Percentiles rank a stretch among this genome's conserved stretches.
These are phyloP conservation scores for Rhizopogon vinicolor DNA, from an alignment of 768 basidiomycete genomes.

Conservation along the genomic window DNA sequence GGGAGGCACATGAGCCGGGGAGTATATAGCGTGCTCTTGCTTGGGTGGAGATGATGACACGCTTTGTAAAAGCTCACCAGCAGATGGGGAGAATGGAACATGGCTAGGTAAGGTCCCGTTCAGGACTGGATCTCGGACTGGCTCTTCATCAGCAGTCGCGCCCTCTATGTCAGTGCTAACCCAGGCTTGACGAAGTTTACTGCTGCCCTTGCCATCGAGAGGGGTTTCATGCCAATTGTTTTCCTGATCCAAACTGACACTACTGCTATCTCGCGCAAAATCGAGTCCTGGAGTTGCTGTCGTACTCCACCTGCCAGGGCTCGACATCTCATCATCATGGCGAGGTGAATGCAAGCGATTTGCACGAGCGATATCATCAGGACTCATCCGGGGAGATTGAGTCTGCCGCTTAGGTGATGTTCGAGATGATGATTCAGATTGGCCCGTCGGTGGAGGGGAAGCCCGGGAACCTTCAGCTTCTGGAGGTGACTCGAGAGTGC, in stretches of 20 bases:
- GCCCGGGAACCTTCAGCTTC: conserved; percentile 20
- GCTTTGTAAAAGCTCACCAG: conserved; percentile 2
- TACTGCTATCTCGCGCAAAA: conserved; percentile 8
- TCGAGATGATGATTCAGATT: conserved; percentile 13
- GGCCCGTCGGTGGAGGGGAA: conserved; percentile 18
- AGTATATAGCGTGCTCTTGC: conserved; percentile 7
- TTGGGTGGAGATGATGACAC: conserved; percentile 13
- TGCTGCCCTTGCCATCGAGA: conserved; percentile 22
- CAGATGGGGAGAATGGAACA: conserved; percentile 14
- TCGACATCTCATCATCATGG: conserved; percentile 30
- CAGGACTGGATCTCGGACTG: conserved; percentile 13
- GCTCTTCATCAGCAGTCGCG: conserved; percentile 22
- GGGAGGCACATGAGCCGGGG: conserved; percentile 8
- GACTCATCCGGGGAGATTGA: conserved; percentile 25
- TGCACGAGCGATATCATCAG: conserved; percentile 25
- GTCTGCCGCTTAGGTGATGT: conserved; percentile 21
- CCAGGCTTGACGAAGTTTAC: conserved; percentile 24
- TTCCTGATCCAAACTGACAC: conserved; percentile 15
- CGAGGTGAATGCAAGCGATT: conserved; percentile 21
- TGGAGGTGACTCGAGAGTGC: conserved; percentile 11
- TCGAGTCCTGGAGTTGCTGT: conserved; percentile 67
- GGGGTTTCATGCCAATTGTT: conserved; percentile 24
- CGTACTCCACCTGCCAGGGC: conserved; percentile 69
- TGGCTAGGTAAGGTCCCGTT: conserved; percentile 5
- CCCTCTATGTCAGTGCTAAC: conserved; percentile 43